phyloP scores from a whole-genome alignment of 176 grass and related monocot genomes.

The Avena atlantica region DNA sequence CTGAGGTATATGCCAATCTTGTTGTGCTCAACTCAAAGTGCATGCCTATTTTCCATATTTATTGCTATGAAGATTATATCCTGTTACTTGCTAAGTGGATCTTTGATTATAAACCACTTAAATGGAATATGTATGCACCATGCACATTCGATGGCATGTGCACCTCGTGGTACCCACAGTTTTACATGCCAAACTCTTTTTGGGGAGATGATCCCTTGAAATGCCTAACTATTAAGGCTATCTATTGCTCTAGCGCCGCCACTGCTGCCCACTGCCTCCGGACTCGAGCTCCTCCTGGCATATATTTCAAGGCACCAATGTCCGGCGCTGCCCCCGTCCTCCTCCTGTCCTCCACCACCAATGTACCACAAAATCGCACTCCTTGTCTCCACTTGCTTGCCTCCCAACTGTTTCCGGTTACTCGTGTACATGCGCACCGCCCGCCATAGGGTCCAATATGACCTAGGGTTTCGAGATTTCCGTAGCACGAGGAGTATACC shows the following conservation, averaged over 20 bases:
- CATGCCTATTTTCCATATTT: background rate
- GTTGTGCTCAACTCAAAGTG: background rate
- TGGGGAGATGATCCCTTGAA: background rate
- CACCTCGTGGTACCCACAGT: background rate
- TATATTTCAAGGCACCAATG: background rate
- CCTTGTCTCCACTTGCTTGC: background rate
- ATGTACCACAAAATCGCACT: background rate
- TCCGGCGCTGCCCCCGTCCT: conserved; percentile 20
- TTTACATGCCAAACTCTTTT: conserved; percentile 16
- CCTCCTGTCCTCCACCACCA: conserved; percentile 27
- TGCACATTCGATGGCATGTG: background rate
- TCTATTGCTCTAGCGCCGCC: background rate
- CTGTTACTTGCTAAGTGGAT: conserved; percentile 23
- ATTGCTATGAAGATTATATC: background rate
- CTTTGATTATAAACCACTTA: background rate
- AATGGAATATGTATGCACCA: background rate
- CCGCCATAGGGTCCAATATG: background rate
- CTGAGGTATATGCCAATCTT: background rate
- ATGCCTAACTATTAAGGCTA: background rate
- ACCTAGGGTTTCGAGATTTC: conserved; percentile 42
- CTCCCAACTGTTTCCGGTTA: background rate
- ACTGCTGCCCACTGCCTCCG: background rate
- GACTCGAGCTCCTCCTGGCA: background rate
- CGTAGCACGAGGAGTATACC: background rate
- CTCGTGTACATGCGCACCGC: background rate